Base-by-base conservation (phyloP, 2,329 filamentous ascomycete species). In the Colletotrichum costaricense region DNA sequence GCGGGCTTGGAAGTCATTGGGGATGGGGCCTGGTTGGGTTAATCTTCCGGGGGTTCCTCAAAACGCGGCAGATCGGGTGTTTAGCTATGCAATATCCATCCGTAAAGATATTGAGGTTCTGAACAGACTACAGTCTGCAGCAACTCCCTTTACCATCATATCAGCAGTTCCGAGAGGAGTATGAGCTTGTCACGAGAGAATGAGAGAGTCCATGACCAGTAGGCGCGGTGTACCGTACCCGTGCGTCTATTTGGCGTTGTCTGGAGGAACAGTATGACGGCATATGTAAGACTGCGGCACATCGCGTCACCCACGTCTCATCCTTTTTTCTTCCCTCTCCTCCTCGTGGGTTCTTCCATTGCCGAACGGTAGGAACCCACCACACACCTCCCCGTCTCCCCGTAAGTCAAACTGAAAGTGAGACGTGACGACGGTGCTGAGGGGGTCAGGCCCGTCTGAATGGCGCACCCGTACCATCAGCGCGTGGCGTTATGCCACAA, bases 401-500 rank as follows among this genome's bases (percentile, higher is more conserved):
- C 38, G 38, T 42, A 5, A 19, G 38, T 42, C 5, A 42, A 42
- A 42, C 30, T 35, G 33, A 8, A 8, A 42, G 33, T 33, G 22
- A 42, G 33, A 38, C 58, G 58, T 26, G 26, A 56, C 35, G 42
- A 46, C 6, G 16, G 24, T 35, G 52, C 24, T 28, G 58, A n/a
- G 55, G 38, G 30, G 58, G 26, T 55, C 33, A 28, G 26, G 59
- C 24, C n/a, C 12, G 19, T 22, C 28, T 64, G 54, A 28, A 57
- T 30, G 22, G 67, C 59, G 42, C 38, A 42, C 60, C 60, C 67
- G 67, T 35, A 69, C 63, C 38, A 38, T 38, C 16, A n/a, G 58
- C 68, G 42, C 68, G 67, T 67, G 68, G 68, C 33, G 42, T 59
- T 55, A 55, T 60, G 62, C 62, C 54, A 42, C 33, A 56, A 60